Percentiles rank a stretch among this genome's conserved stretches.
Conservation (phyloP, 2,329 filamentous ascomycete genomes). For the Canariomyces notabilis region DNA sequence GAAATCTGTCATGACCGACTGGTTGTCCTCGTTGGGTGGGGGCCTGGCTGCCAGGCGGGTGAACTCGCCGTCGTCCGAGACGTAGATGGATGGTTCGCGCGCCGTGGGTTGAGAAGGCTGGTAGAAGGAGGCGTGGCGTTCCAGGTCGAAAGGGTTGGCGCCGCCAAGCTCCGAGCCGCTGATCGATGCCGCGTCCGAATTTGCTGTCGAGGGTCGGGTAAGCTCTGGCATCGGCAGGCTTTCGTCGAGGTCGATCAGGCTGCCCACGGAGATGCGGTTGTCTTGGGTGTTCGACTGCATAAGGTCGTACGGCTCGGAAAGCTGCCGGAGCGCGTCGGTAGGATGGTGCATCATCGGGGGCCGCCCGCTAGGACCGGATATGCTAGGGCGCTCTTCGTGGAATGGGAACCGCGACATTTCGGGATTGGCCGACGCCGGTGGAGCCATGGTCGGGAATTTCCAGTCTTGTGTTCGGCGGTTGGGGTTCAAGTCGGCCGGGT, state of each 20-base stretch:
- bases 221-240: slow-evolving; percentile 41
- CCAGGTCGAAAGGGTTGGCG: slow-evolving; percentile 57
- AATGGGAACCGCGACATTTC: slow-evolving; percentile 44
- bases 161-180: slow-evolving; percentile 52
- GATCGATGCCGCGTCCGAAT: slow-evolving; percentile 53
- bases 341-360: slow-evolving; percentile 43
- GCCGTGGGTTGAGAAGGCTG: slow-evolving; percentile 25
- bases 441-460: slow-evolving; percentile 48
- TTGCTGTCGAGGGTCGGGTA: slow-evolving; percentile 53
- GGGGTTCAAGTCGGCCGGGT: slow-evolving; percentile 49
- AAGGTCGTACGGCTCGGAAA: slow-evolving; percentile 35
- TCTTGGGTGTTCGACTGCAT: slow-evolving; percentile 28
- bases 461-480: slow-evolving; percentile 43
- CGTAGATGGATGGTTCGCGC: slow-evolving; percentile 56
- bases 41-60: slow-evolving; percentile 31
- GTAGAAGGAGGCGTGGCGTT: slow-evolving; percentile 57
- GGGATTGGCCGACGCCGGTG: slow-evolving; percentile 46
- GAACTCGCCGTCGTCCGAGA: slow-evolving; percentile 54
- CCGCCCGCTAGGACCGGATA: slow-evolving; percentile 29
- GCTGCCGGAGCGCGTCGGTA: slow-evolving; percentile 39
- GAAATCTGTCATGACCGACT: slow-evolving; percentile 18
- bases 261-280: slow-evolving; percentile 33
- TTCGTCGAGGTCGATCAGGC: slow-evolving; percentile 35
- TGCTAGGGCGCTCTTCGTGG: slow-evolving; percentile 29
- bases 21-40: slow-evolving; percentile 21